Evolutionary conservation across 2,329 filamentous ascomycete species (phyloP).

Genomic region (Pseudopyricularia cyperi): DNA sequence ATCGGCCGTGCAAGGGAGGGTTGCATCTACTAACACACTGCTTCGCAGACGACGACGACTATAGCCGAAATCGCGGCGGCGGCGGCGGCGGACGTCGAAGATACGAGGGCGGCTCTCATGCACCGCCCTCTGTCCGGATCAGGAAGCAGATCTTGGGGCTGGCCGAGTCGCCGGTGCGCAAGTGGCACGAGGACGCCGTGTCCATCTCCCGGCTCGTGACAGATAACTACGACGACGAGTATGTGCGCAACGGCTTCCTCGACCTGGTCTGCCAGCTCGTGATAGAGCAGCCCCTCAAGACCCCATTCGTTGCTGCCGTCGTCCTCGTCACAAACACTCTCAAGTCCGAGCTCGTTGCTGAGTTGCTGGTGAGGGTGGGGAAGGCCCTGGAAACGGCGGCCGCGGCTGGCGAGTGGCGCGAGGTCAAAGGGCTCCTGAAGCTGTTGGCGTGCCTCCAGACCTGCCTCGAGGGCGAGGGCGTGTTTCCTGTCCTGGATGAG

Average conservation of each 20-base stretch:
- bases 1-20: not conserved
- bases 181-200: slow-evolving; percentile 66
- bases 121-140: slow-evolving; percentile 50
- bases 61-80: slow-evolving; percentile 54
- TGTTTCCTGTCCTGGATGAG: slow-evolving; percentile 76
- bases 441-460: slow-evolving; percentile 80
- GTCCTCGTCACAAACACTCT: slow-evolving; percentile 67
- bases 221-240: slow-evolving; percentile 77
- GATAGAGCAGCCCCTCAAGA: slow-evolving; percentile 90
- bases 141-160: slow-evolving; percentile 68
- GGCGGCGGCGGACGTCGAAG: slow-evolving; percentile 62
- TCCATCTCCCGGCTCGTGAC: slow-evolving; percentile 63
- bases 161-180: slow-evolving; percentile 68
- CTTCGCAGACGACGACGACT: slow-evolving; percentile 53
- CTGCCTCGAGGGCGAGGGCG: slow-evolving; percentile 67
- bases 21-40: not conserved
- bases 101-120: slow-evolving; percentile 40
- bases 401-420: slow-evolving; percentile 67
- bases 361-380: slow-evolving; percentile 53
- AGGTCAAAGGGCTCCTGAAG: slow-evolving; percentile 80
- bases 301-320: slow-evolving; percentile 82
- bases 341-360: slow-evolving; percentile 60
- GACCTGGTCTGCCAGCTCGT: slow-evolving; percentile 64
- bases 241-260: slow-evolving; percentile 60
- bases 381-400: slow-evolving; percentile 54